These are phyloP conservation scores for Zymoseptoria passerinii DNA, from an alignment of 2,329 filamentous ascomycete genomes.

Conservation along the genomic window DNA sequence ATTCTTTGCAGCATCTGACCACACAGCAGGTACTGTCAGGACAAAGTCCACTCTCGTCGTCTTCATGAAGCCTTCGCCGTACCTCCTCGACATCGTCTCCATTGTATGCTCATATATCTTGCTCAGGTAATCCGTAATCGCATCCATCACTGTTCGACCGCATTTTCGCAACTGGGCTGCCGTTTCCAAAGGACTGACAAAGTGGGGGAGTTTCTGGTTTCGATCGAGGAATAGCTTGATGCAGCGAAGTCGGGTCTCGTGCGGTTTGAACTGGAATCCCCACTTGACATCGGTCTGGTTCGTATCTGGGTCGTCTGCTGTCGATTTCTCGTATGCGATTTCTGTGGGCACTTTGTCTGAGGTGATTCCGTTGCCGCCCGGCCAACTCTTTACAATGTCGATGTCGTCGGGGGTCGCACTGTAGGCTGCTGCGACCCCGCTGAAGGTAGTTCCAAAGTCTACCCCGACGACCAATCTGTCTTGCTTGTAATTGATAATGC, in stretches of 20 bases:
- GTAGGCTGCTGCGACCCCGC: conserved; percentile 50
- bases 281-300: conserved; percentile 49
- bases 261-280: conserved; percentile 75
- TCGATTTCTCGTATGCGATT: conserved; percentile 50
- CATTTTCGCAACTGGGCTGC: conserved; percentile 65
- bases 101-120: conserved; percentile 71
- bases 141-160: conserved; percentile 69
- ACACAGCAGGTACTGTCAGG: conserved; percentile 73
- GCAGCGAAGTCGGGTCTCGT: conserved; percentile 66
- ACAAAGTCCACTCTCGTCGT: conserved; percentile 70
- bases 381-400: conserved; percentile 78
- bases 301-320: conserved; percentile 19
- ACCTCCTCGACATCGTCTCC: conserved; percentile 64
- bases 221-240: conserved; percentile 80
- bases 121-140: conserved; percentile 70
- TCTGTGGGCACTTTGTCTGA: conserved; percentile 80
- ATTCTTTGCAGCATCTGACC: conserved; percentile 80
- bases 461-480: conserved; percentile 69
- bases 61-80: conserved; percentile 71
- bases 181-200: conserved; percentile 69
- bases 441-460: conserved; percentile 80
- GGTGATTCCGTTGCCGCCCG: conserved; percentile 76
- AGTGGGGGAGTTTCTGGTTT: conserved; percentile 71
- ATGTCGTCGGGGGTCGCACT: conserved; percentile 61
- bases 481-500: conserved; percentile 7